Percentiles rank a stretch among this genome's conserved stretches.
These are phyloP conservation scores for Pestalotiopsis sp. DNA, from an alignment of 2,329 filamentous ascomycete species.

Conservation along the genomic window DNA sequence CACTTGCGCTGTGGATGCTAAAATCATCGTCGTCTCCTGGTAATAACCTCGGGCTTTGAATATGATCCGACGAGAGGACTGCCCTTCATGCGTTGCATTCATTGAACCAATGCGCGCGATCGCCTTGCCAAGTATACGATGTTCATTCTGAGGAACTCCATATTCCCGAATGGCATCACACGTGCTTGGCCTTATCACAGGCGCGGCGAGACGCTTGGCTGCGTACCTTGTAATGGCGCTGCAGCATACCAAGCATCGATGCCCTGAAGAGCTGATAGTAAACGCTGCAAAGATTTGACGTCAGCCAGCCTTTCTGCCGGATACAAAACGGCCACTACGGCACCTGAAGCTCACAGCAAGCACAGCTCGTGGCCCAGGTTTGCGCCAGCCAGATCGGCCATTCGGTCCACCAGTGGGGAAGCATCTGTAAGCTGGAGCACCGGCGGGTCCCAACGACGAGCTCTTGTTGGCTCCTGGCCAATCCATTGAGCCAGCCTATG, in stretches of 20 bases:
- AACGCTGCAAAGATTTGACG: background rate
- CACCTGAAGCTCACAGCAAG: background rate
- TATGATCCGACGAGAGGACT: background rate
- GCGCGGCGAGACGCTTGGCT: background rate
- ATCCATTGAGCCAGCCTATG: conserved; percentile 1
- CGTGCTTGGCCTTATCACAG: background rate
- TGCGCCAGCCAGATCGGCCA: background rate
- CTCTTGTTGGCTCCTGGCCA: background rate
- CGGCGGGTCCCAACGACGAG: background rate
- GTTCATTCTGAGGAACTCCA: background rate
- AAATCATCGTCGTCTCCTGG: background rate
- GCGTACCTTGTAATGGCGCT: background rate
- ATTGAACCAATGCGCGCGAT: background rate
- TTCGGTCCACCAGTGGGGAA: background rate
- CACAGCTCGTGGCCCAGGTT: background rate
- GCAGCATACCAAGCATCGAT: background rate
- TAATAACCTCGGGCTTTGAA: background rate
- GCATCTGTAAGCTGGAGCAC: background rate
- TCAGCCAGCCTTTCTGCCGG: background rate
- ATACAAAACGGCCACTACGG: background rate
- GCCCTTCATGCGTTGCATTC: background rate
- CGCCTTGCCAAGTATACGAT: background rate
- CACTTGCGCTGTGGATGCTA: background rate
- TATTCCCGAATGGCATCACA: background rate
- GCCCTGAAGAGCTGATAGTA: background rate